Conservation (phyloP, 371 early-diverging fungal species). For the Rhizopus sp. region DNA sequence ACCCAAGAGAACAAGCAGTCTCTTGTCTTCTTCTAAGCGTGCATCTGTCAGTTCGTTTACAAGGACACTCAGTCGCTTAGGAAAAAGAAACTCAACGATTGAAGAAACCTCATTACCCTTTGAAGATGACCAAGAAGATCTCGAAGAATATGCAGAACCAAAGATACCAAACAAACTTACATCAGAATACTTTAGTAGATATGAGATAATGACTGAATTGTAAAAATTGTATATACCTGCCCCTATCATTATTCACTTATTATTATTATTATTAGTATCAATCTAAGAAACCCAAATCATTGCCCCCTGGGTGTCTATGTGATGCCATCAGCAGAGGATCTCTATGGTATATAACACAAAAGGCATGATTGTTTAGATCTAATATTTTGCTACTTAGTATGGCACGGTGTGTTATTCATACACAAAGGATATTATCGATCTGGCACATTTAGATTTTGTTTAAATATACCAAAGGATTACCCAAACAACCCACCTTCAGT, state of each 20-base stretch:
- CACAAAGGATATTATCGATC: constrained; percentile 90
- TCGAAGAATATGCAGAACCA: constrained; percentile 21
- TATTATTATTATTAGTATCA: constrained; percentile 49
- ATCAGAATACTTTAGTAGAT: constrained; percentile 38
- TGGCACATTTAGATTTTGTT: constrained; percentile 91
- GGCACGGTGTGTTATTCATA: constrained; percentile 86
- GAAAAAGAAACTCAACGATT: constrained; percentile 7
- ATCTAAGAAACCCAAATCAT: constrained; percentile 71
- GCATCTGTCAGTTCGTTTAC: constrained; percentile 18
- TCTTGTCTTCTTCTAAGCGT: constrained; percentile 10
- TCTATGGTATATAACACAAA: constrained; percentile 51
- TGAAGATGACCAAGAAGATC: constrained; percentile 21
- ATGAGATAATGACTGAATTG: constrained; percentile 67
- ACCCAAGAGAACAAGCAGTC: constrained; percentile 22
- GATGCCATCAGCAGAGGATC: constrained; percentile 69
- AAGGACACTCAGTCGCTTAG: constrained; percentile 12
- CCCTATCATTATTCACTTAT: not conserved
- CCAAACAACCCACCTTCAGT: constrained; percentile 88
- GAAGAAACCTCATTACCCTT: not conserved
- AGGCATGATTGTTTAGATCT: not conserved
- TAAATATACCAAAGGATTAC: constrained; percentile 84
- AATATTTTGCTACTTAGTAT: constrained; percentile 44
- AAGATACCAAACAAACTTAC: constrained; percentile 19
- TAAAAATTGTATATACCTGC: constrained; percentile 15
- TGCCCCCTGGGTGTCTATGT: constrained; percentile 84